Percentiles rank a stretch among this genome's conserved stretches.
phyloP scores from a whole-genome alignment of 352 stramenopile species.

The Blastocystis sp. region DNA sequence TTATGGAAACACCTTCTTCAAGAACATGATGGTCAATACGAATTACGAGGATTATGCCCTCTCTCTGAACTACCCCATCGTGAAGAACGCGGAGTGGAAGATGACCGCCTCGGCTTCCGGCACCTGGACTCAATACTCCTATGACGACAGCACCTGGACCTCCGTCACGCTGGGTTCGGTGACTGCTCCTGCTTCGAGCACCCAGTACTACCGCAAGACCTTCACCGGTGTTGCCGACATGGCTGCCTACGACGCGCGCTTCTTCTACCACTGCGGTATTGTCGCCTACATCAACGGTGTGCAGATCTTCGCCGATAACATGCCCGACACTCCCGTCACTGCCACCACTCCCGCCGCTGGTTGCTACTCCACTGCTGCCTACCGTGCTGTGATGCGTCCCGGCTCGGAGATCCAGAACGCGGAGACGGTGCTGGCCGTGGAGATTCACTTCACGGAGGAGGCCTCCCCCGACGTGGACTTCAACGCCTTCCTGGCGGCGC shows the following conservation, averaged over 20 bases:
- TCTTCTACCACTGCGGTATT: constrained; percentile 2
- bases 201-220: constrained; percentile 29
- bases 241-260: constrained; percentile 13
- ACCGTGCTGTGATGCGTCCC: neutral
- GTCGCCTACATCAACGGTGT: constrained; percentile 42
- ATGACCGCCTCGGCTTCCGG: neutral
- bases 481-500: constrained; percentile 2
- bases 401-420: neutral
- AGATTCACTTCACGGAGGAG: constrained; percentile 8
- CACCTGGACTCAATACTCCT: constrained; percentile 1
- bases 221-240: constrained; percentile 15
- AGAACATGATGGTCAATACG: neutral
- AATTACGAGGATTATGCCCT: neutral
- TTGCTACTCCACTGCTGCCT: neutral
- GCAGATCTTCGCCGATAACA: constrained; percentile 17
- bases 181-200: neutral
- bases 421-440: neutral
- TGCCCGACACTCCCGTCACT: neutral
- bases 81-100: constrained; percentile 36
- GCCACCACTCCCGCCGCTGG: neutral
- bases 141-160: constrained; percentile 32
- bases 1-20: constrained; percentile 22
- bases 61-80: constrained; percentile 23
- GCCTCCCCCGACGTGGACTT: neutral
- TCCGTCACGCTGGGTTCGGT: neutral